Base-by-base conservation (phyloP, 225 moss, liverwort and hornwort genomes). In the Sphagnum contortum region DNA sequence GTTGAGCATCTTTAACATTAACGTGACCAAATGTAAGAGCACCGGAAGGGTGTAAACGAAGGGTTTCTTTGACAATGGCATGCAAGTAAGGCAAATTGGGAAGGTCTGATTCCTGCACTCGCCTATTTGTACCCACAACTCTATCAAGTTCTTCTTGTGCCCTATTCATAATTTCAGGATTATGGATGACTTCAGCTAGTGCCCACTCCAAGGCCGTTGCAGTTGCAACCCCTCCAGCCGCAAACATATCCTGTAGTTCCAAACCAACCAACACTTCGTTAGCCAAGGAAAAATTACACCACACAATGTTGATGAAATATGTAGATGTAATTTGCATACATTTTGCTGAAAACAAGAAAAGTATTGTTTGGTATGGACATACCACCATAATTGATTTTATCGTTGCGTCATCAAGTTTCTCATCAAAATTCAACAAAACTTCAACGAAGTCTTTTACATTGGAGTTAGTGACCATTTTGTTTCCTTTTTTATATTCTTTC, bases 171-270 rank as follows among this genome's bases (percentile, higher is more conserved):
- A 29, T 57, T 13, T 58, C 3, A 2, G 58, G 58, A 58, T 58
- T 6, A 44, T 58, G 58, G 58, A 58, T 58, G 58, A 58, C 6
- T 44, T 58, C 58, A 3, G 58, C 11, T 44, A 58, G 0, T 8
- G 14, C 58, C 58, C 58, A 58, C 58, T 58, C 58, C 58, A 58
- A 4, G 58, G 58, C 13, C 3, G 58, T 58, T 58, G 58, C 11
- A 58, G 58, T 44, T 58, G 58, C 12, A 44, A 7, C 12, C 13
- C 14, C 44, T 13, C 58, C 58, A 13, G 9, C 58, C 6, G 58
- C 58, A 58, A 58, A 11, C 44, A 58, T 13, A 58, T 58, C 44
- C 58, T 58, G 11, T 44, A 58, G 1, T 58, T 13, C 13, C 3
- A 6, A 58, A 6, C 13, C 13, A 58, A 13, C 12, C 44, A 13